A percentile compares a stretch with the other conserved stretches of the same genome.
Conservation (phyloP, 192 early-diverging fungal species). For the Haplosporangium gracile region DNA sequence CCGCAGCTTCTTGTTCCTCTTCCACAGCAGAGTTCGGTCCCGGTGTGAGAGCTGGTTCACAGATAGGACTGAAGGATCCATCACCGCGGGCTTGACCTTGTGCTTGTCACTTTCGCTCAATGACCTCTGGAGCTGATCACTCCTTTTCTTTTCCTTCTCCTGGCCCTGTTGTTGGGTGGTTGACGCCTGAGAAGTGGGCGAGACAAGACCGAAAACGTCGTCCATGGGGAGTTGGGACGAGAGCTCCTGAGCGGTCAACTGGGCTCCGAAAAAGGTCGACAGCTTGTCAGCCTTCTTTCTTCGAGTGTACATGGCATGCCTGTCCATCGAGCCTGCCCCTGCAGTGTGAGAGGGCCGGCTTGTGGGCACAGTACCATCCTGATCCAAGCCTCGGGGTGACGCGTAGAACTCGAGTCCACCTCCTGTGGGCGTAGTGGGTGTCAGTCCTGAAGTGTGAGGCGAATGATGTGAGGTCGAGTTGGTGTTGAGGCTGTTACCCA, state of each 20-base stretch:
- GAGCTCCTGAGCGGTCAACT: conserved; percentile 30
- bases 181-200: not conserved
- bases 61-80: conserved; percentile 5
- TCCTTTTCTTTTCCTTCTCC: not conserved
- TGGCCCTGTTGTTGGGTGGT: not conserved
- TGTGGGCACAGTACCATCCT: not conserved
- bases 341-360: not conserved
- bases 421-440: conserved; percentile 33
- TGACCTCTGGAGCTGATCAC: not conserved
- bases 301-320: conserved; percentile 25
- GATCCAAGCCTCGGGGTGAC: not conserved
- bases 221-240: conserved; percentile 44
- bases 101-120: conserved; percentile 17
- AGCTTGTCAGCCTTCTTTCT: conserved; percentile 55
- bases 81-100: not conserved
- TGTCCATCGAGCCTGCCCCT: conserved; percentile 13
- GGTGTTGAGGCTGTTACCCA: conserved; percentile 4
- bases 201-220: not conserved
- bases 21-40: conserved; percentile 52
- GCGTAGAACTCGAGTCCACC: not conserved
- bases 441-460: not conserved
- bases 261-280: conserved; percentile 49
- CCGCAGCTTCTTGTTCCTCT: conserved; percentile 56
- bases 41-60: conserved; percentile 51
- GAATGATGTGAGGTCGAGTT: not conserved